These are phyloP conservation scores for Globisporangium apiculatum DNA, from an alignment of 352 stramenopile genomes.

Conservation along the genomic window DNA sequence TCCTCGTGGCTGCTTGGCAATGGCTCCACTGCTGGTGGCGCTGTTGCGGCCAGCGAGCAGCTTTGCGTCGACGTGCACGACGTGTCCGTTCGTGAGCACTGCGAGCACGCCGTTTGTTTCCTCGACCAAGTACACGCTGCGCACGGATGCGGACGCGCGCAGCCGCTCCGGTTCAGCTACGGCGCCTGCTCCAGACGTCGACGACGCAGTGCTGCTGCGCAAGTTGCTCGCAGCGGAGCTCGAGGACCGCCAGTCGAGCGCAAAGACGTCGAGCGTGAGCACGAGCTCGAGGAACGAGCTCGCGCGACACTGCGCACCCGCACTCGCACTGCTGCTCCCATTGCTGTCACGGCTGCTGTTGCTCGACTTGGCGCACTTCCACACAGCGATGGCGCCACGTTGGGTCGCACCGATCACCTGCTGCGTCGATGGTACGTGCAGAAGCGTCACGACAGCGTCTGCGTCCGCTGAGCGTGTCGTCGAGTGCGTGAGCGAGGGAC, in stretches of 20 bases:
- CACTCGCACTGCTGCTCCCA: neutral
- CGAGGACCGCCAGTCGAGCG: constrained; percentile 10
- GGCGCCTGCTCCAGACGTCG: no score
- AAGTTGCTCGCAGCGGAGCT: constrained; percentile 4
- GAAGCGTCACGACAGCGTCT: constrained; percentile 27
- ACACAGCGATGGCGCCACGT: constrained; percentile 27
- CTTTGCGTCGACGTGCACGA: constrained; percentile 12
- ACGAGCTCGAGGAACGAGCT: constrained; percentile 28
- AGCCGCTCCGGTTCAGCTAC: neutral
- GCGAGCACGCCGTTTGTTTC: constrained; percentile 19
- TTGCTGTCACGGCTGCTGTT: neutral
- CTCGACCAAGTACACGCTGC: constrained; percentile 15
- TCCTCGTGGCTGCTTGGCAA: neutral
- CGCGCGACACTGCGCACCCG: constrained; percentile 13
- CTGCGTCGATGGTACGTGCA: constrained; percentile 25
- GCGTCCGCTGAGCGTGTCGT: neutral
- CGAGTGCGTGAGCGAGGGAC: neutral
- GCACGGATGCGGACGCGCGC: neutral
- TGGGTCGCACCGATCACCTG: constrained; percentile 33
- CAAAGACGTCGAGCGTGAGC: constrained; percentile 11
- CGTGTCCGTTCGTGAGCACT: constrained; percentile 13
- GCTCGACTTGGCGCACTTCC: constrained; percentile 19
- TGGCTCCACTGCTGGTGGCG: neutral
- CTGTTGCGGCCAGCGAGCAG: constrained; percentile 2
- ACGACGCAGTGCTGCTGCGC: neutral